Evolutionary conservation across 768 basidiomycete genomes (phyloP).

Genomic region (Calocera viscosa): DNA sequence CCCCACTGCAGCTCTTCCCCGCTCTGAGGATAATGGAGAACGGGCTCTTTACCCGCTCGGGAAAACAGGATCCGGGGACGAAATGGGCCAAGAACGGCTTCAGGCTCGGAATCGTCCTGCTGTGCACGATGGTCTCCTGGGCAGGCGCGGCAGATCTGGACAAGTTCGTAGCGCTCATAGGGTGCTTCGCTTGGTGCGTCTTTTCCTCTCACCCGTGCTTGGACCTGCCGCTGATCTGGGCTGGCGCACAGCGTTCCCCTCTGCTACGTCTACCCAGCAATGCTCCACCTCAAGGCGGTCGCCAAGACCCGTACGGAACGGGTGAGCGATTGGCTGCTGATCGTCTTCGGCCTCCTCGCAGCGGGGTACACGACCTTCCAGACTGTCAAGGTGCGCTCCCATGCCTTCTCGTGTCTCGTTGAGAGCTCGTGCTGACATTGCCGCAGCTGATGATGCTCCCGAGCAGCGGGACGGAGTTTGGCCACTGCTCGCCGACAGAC

Average conservation of each 20-base stretch:
- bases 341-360: constrained; percentile 59
- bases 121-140: constrained; percentile 54
- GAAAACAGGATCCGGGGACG: constrained; percentile 64
- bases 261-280: constrained; percentile 86
- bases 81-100: constrained; percentile 93
- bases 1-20: constrained; percentile 93
- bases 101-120: constrained; percentile 38
- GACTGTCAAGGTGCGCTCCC: constrained; percentile 49
- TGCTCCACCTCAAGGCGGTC: constrained; percentile 83
- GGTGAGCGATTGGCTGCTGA: constrained; percentile 53
- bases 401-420: background rate
- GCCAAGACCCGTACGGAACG: constrained; percentile 59
- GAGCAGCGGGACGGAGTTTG: constrained; percentile 31
- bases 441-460: constrained; percentile 51
- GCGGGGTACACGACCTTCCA: constrained; percentile 70
- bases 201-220: constrained; percentile 9
- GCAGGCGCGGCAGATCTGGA: constrained; percentile 50
- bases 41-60: constrained; percentile 76
- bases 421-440: background rate
- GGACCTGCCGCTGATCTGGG: constrained; percentile 12
- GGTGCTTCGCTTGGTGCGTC: constrained; percentile 83
- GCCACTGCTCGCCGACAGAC: constrained; percentile 21
- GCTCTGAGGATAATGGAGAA: constrained; percentile 96
- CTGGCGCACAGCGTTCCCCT: constrained; percentile 57
- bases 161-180: constrained; percentile 89